Percentiles rank a stretch among this genome's conserved stretches.
These are phyloP conservation scores for Camelina laxa DNA, from an alignment of 345 rosid species.

Conservation along the genomic window DNA sequence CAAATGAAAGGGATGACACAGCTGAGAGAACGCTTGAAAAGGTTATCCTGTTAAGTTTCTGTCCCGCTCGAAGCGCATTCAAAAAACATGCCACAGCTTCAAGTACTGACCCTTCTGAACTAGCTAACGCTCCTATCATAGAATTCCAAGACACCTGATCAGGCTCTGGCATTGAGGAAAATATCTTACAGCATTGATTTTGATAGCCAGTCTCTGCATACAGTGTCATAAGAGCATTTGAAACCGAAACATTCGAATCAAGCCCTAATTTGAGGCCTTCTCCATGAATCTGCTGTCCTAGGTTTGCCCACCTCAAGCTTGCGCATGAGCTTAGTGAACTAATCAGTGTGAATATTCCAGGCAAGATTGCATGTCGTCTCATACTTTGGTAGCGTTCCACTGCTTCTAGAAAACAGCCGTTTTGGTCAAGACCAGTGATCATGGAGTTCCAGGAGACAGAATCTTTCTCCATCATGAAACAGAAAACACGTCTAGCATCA, in stretches of 20 bases:
- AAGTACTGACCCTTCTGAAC: slow-evolving; percentile 54
- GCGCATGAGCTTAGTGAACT: slow-evolving; percentile 89
- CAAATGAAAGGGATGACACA: slow-evolving; percentile 58
- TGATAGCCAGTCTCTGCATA: slow-evolving; percentile 67
- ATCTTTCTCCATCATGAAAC: slow-evolving; percentile 67
- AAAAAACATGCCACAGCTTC: slow-evolving; percentile 60
- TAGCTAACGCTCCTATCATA: slow-evolving; percentile 73
- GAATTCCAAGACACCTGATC: slow-evolving; percentile 98
- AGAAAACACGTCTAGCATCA: slow-evolving; percentile 64
- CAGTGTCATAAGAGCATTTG: slow-evolving; percentile 79
- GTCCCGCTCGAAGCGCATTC: slow-evolving; percentile 69
- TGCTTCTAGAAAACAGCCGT: slow-evolving; percentile 69
- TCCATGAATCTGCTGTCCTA: slow-evolving; percentile 72
- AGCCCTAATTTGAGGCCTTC: slow-evolving; percentile 76
- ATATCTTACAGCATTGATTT: slow-evolving; percentile 57
- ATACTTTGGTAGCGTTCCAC: slow-evolving; percentile 53
- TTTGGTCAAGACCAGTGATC: slow-evolving; percentile 90
- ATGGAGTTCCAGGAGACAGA: slow-evolving; percentile 88
- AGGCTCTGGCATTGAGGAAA: slow-evolving; percentile 64
- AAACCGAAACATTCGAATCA: slow-evolving; percentile 80
- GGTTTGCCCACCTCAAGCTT: slow-evolving; percentile 63
- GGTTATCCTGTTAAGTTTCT: slow-evolving; percentile 68
- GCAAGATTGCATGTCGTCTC: slow-evolving; percentile 60
- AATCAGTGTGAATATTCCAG: slow-evolving; percentile 70
- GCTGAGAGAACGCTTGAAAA: slow-evolving; percentile 73